Conservation (phyloP, 169 alveolate species). For the Hepatocystis sp. region DNA sequence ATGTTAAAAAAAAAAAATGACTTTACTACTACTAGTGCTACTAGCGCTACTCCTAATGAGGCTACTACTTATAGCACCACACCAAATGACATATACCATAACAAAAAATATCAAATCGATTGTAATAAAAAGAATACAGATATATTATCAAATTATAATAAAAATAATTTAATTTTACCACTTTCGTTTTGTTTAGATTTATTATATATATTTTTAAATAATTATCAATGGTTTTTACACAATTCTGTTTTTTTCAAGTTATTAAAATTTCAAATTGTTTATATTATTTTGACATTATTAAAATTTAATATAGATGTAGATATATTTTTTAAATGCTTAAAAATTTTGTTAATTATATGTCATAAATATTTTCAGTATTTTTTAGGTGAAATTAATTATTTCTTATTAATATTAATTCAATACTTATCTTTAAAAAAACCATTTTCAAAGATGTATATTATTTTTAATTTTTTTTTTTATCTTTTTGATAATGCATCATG, state of each 20-base stretch:
- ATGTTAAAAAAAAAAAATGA: constrained; percentile 52
- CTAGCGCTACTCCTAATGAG: too few species aligned
- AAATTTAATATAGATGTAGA: constrained; percentile 54
- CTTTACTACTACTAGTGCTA: too few species aligned
- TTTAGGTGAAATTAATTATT: constrained; percentile 63
- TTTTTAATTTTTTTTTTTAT: constrained; percentile 67
- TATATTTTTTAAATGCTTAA: constrained; percentile 53
- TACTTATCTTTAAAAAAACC: constrained; percentile 45
- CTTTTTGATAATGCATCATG: constrained; percentile 43
- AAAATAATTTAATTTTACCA: constrained; percentile 63
- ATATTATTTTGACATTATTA: constrained; percentile 41
- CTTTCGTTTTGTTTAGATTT: constrained; percentile 59
- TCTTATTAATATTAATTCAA: constrained; percentile 17
- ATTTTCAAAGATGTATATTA: constrained; percentile 55
- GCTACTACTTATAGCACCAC: too few species aligned
- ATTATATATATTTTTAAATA: constrained; percentile 52
- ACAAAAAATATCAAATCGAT: constrained; percentile 11
- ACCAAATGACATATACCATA: constrained; percentile 4
- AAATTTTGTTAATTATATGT: constrained; percentile 52
- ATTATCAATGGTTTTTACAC: constrained; percentile 61
- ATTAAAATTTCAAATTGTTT: constrained; percentile 58
- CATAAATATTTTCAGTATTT: constrained; percentile 57
- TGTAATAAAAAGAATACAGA: constrained; percentile 16
- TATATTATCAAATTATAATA: constrained; percentile 53
- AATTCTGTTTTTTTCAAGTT: constrained; percentile 65